These are phyloP conservation scores for Venturia pyrina DNA, from an alignment of 2,329 filamentous ascomycete species.

Conservation along the genomic window DNA sequence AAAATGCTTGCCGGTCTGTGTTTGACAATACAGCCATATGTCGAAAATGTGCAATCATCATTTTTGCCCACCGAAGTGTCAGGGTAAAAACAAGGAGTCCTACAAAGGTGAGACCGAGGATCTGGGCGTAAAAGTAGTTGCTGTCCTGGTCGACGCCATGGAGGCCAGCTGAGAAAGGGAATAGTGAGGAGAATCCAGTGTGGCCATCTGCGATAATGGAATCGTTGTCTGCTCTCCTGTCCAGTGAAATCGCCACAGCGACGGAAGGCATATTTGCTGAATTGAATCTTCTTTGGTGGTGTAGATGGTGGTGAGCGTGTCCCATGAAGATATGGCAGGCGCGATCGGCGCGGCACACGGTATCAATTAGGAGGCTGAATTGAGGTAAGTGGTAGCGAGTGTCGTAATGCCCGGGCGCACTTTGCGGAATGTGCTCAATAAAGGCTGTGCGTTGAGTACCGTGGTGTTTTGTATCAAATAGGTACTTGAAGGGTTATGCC, in stretches of 20 bases:
- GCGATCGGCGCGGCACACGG: neutral
- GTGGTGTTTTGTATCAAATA: neutral
- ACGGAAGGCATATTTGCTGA: neutral
- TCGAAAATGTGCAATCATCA: slow-evolving; percentile 34
- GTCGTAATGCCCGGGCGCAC: neutral
- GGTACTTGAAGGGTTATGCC: neutral
- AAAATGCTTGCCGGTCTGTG: slow-evolving; percentile 32
- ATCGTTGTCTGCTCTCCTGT: neutral
- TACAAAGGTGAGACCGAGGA: slow-evolving; percentile 26
- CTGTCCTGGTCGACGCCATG: slow-evolving; percentile 36
- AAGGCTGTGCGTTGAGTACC: neutral
- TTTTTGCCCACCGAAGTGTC: slow-evolving; percentile 30
- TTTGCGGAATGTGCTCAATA: neutral
- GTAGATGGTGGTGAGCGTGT: slow-evolving; percentile 4
- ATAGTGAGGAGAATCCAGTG: slow-evolving; percentile 10
- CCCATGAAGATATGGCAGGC: neutral
- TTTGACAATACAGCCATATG: slow-evolving; percentile 35
- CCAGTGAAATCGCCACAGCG: neutral
- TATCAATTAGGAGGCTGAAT: neutral
- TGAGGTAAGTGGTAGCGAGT: neutral
- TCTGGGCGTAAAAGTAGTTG: slow-evolving; percentile 38
- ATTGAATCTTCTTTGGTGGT: neutral
- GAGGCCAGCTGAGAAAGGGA: slow-evolving; percentile 24
- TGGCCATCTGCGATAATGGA: neutral
- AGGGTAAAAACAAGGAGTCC: slow-evolving; percentile 27